phyloP scores from a whole-genome alignment of 352 stramenopile genomes.

The Globisporangium camurandrum region DNA sequence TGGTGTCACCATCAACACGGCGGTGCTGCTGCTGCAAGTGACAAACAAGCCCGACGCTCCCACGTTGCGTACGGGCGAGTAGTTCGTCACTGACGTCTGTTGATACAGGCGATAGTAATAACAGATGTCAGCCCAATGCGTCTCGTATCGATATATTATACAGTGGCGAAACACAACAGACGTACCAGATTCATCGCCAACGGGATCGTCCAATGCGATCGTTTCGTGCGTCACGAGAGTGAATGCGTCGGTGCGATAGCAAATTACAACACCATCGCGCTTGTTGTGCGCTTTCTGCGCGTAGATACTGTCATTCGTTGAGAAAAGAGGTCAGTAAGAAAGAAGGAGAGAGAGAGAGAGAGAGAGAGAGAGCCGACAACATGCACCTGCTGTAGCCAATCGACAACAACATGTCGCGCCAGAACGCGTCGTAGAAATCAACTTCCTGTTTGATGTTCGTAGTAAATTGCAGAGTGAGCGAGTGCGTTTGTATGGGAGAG shows the following conservation, averaged over 20 bases:
- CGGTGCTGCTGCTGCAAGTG: conserved; percentile 34
- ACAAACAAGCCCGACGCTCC: conserved; percentile 49
- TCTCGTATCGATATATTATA: too few relatives aligned
- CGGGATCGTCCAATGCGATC: conserved; percentile 42
- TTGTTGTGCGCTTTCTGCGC: conserved; percentile 61
- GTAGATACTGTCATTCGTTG: conserved; percentile 56
- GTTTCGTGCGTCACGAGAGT: conserved; percentile 29
- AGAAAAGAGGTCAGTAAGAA: not conserved
- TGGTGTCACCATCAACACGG: conserved; percentile 5
- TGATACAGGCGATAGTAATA: not conserved
- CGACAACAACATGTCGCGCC: conserved; percentile 39
- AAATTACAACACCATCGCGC: conserved; percentile 65
- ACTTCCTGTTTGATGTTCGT: conserved; percentile 40
- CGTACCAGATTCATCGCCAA: conserved; percentile 46
- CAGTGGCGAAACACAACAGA: not conserved
- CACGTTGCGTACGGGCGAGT: conserved; percentile 30
- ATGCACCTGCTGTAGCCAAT: conserved; percentile 60
- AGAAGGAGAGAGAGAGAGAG: not conserved
- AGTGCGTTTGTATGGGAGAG: not conserved
- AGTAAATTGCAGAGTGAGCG: not conserved
- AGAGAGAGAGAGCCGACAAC: not conserved
- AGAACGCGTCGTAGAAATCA: conserved; percentile 72
- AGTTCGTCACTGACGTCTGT: conserved; percentile 50
- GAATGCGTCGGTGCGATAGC: conserved; percentile 52
- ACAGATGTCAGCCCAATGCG: not conserved